These are phyloP conservation scores for Pelagophyceae sp. DNA, from an alignment of 352 stramenopile genomes.

Conservation along the genomic window DNA sequence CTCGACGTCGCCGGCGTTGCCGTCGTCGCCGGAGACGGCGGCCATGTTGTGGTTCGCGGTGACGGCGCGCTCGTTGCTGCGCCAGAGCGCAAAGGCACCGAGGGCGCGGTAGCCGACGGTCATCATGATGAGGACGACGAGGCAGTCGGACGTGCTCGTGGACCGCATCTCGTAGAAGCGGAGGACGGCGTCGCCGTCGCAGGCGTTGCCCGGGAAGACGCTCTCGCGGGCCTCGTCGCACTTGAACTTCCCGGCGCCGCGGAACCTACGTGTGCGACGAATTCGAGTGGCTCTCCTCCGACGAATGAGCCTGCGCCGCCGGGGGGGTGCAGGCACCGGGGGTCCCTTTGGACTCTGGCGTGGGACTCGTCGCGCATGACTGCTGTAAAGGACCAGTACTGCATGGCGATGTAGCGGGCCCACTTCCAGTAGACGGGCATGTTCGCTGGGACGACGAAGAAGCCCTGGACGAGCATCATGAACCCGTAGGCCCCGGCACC, in stretches of 20 bases:
- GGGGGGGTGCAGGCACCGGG: not conserved
- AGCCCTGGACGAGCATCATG: constrained; percentile 73
- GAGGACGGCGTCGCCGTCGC: constrained; percentile 1
- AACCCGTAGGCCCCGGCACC: constrained; percentile 66
- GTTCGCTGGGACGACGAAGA: constrained; percentile 55
- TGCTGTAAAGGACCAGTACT: constrained; percentile 68
- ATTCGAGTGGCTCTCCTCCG: too few relatives aligned
- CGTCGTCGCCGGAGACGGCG: too few relatives aligned
- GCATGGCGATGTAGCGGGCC: constrained; percentile 71
- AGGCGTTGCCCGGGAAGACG: constrained; percentile 17
- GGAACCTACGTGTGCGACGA: too few relatives aligned
- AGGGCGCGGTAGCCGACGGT: constrained; percentile 25
- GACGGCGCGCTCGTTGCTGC: not conserved
- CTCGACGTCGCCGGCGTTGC: too few relatives aligned
- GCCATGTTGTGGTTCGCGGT: not conserved
- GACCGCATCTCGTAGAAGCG: constrained; percentile 27
- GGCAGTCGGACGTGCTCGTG: constrained; percentile 26
- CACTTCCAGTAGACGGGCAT: constrained; percentile 66
- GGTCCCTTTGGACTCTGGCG: constrained; percentile 21
- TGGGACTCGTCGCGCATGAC: constrained; percentile 72
- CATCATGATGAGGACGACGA: constrained; percentile 20
- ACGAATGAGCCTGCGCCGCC: too few relatives aligned
- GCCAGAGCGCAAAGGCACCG: constrained; percentile 15
- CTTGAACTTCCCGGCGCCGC: too few relatives aligned
- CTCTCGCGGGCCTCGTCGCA: too few relatives aligned